Evolutionary conservation across 257 asterid species (phyloP), one percentile per base, ranked within the genome.

Genomic region (Nicotiana undulata): DNA sequence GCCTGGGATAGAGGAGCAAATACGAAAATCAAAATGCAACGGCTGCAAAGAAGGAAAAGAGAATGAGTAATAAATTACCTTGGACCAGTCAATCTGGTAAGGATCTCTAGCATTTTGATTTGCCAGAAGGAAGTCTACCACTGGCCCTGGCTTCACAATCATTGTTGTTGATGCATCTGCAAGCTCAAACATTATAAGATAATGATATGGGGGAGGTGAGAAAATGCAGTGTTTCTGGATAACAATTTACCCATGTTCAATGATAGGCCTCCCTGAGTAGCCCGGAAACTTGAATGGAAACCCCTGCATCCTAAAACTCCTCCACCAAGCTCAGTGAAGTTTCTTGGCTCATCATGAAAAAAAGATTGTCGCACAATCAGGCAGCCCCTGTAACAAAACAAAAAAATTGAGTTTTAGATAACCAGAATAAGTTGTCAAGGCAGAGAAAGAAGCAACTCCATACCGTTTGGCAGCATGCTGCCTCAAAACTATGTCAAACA

Each of bases 121-220:
- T 2, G 51, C 51, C 0, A 85, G 20, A 52, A 93, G 92, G 76
- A 93, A 93, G 10, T 92, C 89, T 0, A 88, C n/a, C 5, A 93
- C 90, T 3, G 93, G 92, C 1, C 97, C 96, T 17, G 97, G 95
- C 81, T 85, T 76, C 11, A 90, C 89, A 13, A 88, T 92, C 95
- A 92, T 92, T 0, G 95, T 93, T 8, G 97, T 93, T 1, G 98
- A 90, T 40, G 88, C 91, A 80, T 92, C 98, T 93, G 83, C 34
- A 80, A 65, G 37, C 67, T 70, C 52, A 22, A 26, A 68, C 5
- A 31, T 68, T 81, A 52, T 34, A 22, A 13, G 53, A 34, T 20
- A 58, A 49, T 16, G 32, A 28, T 22, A 22, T 28, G 28, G 34
- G 18, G 58, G 26, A 12, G 58, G 40, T 29, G 11, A 67, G 32